A percentile compares a stretch with the other conserved stretches of the same genome.
phyloP scores from a whole-genome alignment of 2,329 filamentous ascomycete species.

The Lecanicillium sp. region DNA sequence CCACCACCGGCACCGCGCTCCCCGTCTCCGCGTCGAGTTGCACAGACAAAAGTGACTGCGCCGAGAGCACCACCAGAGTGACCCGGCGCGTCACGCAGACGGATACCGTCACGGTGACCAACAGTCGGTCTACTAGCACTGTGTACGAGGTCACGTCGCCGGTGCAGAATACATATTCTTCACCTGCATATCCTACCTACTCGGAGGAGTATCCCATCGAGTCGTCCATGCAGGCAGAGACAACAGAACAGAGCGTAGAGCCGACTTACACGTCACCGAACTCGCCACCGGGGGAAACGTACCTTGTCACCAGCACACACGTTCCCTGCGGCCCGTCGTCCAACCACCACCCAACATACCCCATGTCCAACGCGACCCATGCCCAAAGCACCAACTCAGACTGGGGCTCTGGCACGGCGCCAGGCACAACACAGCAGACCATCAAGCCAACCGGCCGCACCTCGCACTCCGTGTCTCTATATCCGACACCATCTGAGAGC shows the following conservation, averaged over 20 bases:
- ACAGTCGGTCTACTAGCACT: neutral
- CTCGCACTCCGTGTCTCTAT: neutral
- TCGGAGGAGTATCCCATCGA: no score
- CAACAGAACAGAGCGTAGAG: no score
- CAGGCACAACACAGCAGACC: neutral
- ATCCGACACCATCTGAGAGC: neutral
- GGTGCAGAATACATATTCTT: no score
- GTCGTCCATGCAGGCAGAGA: no score
- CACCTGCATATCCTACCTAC: no score
- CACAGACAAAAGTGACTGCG: no score
- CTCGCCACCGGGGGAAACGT: no score
- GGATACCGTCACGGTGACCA: neutral
- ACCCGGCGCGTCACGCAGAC: neutral
- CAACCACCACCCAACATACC: neutral
- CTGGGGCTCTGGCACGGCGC: neutral
- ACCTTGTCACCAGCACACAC: neutral
- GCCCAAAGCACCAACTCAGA: neutral
- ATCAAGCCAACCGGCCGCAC: neutral
- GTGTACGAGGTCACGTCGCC: no score
- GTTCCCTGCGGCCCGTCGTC: conserved; percentile 2
- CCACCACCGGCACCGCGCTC: neutral
- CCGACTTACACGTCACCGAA: no score
- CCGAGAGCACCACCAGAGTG: neutral
- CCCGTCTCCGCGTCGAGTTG: neutral
- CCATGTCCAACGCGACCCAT: conserved; percentile 1